phyloP scores from a whole-genome alignment of 192 early-diverging fungal genomes.

The Umbelopsis sp. region DNA sequence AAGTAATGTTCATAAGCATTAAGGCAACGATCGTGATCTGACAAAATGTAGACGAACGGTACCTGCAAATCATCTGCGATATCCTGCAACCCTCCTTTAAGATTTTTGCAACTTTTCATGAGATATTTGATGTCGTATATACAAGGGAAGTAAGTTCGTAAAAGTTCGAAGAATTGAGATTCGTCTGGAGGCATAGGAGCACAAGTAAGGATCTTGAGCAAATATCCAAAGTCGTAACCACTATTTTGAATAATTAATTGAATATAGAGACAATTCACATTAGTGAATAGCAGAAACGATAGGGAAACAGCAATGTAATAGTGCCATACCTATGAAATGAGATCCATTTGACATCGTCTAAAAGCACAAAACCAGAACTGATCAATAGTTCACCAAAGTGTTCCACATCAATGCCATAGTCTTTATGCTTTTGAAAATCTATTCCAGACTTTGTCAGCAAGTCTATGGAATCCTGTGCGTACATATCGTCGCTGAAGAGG shows the following conservation, averaged over 20 bases:
- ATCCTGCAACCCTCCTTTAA: conserved; percentile 98
- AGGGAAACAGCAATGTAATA: not conserved
- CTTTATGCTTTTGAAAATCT: conserved; percentile 95
- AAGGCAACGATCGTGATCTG: not conserved
- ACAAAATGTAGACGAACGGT: not conserved
- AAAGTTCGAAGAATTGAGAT: conserved; percentile 88
- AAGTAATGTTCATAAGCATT: not conserved
- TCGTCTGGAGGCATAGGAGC: conserved; percentile 90
- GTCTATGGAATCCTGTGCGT: conserved; percentile 98
- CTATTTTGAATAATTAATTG: conserved; percentile 39
- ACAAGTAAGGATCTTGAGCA: conserved; percentile 95
- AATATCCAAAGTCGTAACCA: conserved; percentile 99
- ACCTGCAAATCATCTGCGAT: conserved; percentile 96
- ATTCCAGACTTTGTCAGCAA: conserved; percentile 96
- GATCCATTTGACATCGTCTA: conserved; percentile 96
- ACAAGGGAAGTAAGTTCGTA: conserved; percentile 95
- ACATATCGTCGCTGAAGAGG: conserved; percentile 94
- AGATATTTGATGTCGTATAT: conserved; percentile 99
- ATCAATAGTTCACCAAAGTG: conserved; percentile 98
- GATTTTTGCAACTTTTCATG: conserved; percentile 94
- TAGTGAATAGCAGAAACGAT: not conserved
- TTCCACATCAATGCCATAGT: conserved; percentile 93
- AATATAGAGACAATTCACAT: not conserved
- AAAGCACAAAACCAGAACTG: conserved; percentile 93
- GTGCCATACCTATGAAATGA: conserved; percentile 90